A percentile compares a stretch with the other conserved stretches of the same genome.
Evolutionary conservation across 257 asterid genomes (phyloP).

Genomic region (Nicotiana obtusifolia): DNA sequence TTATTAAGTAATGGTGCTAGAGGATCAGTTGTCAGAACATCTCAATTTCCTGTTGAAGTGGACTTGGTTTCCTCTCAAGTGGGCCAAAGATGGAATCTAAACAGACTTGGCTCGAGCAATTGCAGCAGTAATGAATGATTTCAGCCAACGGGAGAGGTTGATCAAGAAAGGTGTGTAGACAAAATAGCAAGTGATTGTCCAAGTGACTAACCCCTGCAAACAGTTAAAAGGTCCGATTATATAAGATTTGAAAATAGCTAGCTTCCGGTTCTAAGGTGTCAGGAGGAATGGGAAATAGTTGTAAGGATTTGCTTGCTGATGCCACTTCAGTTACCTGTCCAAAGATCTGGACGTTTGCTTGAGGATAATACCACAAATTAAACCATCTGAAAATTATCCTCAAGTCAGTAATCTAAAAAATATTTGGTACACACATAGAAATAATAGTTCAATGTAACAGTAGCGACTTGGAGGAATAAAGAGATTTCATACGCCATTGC

Average conservation of each 20-base stretch:
- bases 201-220: conserved; percentile 58
- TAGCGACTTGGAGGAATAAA: background rate
- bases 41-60: background rate
- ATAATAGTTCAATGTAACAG: background rate
- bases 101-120: conserved; percentile 6
- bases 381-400: conserved; percentile 36
- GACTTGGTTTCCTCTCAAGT: background rate
- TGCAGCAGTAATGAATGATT: conserved; percentile 19
- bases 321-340: conserved; percentile 45
- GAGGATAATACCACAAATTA: conserved; percentile 75
- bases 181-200: conserved; percentile 73
- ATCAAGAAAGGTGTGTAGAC: conserved; percentile 62
- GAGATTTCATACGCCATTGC: conserved; percentile 40
- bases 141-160: conserved; percentile 56
- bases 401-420: background rate
- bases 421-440: background rate
- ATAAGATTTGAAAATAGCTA: background rate
- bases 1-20: background rate
- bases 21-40: background rate
- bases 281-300: background rate
- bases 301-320: background rate
- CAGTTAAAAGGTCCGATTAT: background rate
- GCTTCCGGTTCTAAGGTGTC: background rate
- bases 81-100: background rate
- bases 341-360: conserved; percentile 52